phyloP scores from a whole-genome alignment of 1,139 yeast genomes.

The Geotrichum histeridarum region DNA sequence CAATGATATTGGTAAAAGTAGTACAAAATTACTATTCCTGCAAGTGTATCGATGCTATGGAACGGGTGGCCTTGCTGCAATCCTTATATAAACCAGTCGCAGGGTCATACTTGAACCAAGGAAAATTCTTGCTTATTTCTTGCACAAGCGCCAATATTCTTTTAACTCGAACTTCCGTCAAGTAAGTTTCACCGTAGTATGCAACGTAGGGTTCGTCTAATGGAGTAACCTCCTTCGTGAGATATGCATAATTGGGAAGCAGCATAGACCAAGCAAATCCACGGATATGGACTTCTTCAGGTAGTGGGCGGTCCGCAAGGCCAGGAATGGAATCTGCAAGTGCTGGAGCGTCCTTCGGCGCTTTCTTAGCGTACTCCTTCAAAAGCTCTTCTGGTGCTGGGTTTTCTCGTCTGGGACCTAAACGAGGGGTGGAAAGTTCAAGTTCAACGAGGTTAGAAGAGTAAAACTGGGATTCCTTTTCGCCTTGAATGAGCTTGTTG shows the following conservation, averaged over 20 bases:
- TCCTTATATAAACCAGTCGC: neutral
- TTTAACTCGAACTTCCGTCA: constrained; percentile 11
- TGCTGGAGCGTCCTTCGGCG: neutral
- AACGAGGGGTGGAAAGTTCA: neutral
- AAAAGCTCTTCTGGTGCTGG: constrained; percentile 1
- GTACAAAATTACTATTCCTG: no score
- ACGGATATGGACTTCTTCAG: constrained; percentile 23
- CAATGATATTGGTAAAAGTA: no score
- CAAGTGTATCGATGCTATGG: no score
- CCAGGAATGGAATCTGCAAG: neutral
- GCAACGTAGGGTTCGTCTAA: constrained; percentile 19
- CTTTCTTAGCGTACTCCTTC: neutral
- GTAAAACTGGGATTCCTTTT: neutral
- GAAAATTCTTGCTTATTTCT: neutral
- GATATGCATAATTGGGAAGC: constrained; percentile 17
- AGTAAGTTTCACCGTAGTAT: constrained; percentile 9
- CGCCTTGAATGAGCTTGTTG: constrained; percentile 8
- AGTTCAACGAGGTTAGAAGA: no score
- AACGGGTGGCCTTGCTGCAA: no score
- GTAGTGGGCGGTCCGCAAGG: constrained; percentile 9
- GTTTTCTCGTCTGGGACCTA: neutral
- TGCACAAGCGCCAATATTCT: constrained; percentile 13
- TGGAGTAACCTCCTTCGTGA: neutral
- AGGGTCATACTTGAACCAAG: neutral
- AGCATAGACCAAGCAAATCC: constrained; percentile 22